Evolutionary conservation across 306 rosid species (phyloP), one percentile per base, ranked within the genome.

Genomic region (Cucumis cinereus): DNA sequence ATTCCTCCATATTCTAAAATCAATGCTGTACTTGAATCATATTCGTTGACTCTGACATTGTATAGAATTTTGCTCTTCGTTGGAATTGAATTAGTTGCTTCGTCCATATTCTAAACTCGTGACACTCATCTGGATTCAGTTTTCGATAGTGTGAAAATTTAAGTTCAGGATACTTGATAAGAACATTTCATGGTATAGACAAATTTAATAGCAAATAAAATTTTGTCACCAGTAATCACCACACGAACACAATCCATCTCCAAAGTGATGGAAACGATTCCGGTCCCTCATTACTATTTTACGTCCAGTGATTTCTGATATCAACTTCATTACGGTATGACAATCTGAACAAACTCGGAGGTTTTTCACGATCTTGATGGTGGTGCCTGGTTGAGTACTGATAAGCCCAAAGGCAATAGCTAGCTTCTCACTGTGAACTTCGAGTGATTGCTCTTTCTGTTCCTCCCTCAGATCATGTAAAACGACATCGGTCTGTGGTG

Each of bases 361-460:
- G 78, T 93, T 93, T 85, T 89, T 89, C 55, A 91, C 90, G 45
- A 93, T 86, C 83, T 89, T 93, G 76, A 91, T 80, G 1, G 90
- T 77, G 26, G 87, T 83, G 56, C 91, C 93, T 2, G 87, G 86
- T 23, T 79, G 80, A 28, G 92, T 87, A 55, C 97, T 87, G 55
- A 91, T 88, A 28, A 93, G 90, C 80, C 97, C 98, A 26, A 86
- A 90, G 53, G 98, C 97, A 64, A 89, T 77, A 20, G 95, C 97
- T 63, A 93, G 92, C 80, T 89, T 93, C 86, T 90, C 95, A 43
- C 97, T 88, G 47, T 93, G 98, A 76, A 90, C 97, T 80, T 85
- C 89, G 30, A 93, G 87, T 19, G 88, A 89, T 26, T 76, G 88
- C 83, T 88, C 86, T 59, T 93, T 93, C 41, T 89, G 86, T 59